These are phyloP conservation scores for Albizia julibrissin DNA, from an alignment of 306 rosid species.

Conservation along the genomic window DNA sequence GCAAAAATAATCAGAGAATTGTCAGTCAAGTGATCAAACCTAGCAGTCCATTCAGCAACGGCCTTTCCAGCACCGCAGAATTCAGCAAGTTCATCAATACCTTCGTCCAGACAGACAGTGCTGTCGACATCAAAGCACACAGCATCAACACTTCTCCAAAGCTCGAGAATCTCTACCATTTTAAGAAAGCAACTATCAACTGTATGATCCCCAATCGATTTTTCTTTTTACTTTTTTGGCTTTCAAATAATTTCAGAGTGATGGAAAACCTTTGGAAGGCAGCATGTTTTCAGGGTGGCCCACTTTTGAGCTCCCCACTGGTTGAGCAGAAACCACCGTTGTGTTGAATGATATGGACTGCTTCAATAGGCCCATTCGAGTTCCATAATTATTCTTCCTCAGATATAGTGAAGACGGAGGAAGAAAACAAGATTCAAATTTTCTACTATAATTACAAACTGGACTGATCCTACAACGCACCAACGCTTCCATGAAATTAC, in stretches of 20 bases:
- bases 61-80: conserved; percentile 78
- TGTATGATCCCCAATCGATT: background rate
- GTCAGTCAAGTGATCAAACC: background rate
- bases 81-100: conserved; percentile 76
- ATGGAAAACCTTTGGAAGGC: background rate
- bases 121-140: conserved; percentile 44
- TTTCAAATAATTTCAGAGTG: background rate
- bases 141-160: conserved; percentile 39
- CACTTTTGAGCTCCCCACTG: conserved; percentile 25
- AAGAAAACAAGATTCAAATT: conserved; percentile 6
- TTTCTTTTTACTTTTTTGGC: background rate
- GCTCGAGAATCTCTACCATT: conserved; percentile 17
- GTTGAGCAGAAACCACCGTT: conserved; percentile 37
- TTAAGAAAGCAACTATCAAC: conserved; percentile 5
- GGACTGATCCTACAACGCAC: conserved; percentile 31
- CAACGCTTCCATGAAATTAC: conserved; percentile 45
- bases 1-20: background rate
- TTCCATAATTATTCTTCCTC: conserved; percentile 6
- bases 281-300: conserved; percentile 22
- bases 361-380: conserved; percentile 25
- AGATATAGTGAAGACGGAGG: conserved; percentile 10
- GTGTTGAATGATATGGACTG: conserved; percentile 22
- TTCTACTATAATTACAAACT: conserved; percentile 17
- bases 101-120: conserved; percentile 65
- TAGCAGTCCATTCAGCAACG: conserved; percentile 78